A percentile compares a stretch with the other conserved stretches of the same genome.
Evolutionary conservation across 371 early-diverging fungal genomes (phyloP).

Genomic region (Thermomucor indicae-seudaticae): DNA sequence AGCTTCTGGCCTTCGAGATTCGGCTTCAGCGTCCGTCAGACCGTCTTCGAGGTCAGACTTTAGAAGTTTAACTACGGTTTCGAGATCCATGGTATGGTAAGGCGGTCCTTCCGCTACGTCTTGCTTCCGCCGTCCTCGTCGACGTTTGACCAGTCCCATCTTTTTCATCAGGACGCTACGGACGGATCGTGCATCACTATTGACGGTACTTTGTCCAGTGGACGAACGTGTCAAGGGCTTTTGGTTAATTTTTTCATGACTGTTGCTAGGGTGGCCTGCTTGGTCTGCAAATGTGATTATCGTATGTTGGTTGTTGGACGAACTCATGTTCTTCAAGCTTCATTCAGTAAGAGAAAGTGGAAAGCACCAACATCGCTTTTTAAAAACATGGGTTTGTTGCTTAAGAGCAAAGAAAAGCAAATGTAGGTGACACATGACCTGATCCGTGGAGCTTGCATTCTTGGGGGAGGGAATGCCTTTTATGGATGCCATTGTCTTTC

Average conservation of each 20-base stretch:
- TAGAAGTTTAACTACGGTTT: slow-evolving; percentile 54
- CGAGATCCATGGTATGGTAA: slow-evolving; percentile 54
- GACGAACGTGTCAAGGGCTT: slow-evolving; percentile 28
- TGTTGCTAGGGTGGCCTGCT: slow-evolving; percentile 2
- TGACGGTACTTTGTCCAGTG: slow-evolving; percentile 28
- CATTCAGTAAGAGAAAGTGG: too few species aligned
- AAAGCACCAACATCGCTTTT: too few species aligned
- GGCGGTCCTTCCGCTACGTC: slow-evolving; percentile 40
- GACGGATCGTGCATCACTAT: slow-evolving; percentile 38
- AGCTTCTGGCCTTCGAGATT: slow-evolving; percentile 46
- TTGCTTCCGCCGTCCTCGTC: slow-evolving; percentile 11
- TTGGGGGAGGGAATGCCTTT: too few species aligned
- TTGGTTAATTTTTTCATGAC: slow-evolving; percentile 29
- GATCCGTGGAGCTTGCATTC: too few species aligned
- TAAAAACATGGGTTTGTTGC: too few species aligned
- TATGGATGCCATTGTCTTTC: too few species aligned
- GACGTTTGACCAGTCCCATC: slow-evolving; percentile 36
- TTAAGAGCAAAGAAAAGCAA: too few species aligned
- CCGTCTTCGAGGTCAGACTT: slow-evolving; percentile 61
- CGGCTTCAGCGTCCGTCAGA: slow-evolving; percentile 47
- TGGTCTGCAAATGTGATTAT: slow-evolving; percentile 25
- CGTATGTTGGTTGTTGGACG: slow-evolving; percentile 10
- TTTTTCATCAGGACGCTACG: slow-evolving; percentile 38
- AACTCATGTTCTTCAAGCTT: too few species aligned
- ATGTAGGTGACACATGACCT: too few species aligned